Percentiles rank a stretch among this genome's conserved stretches.
Evolutionary conservation across 1,284 basidiomycete species (phyloP).

Genomic region (Heterobasidion occidentale): DNA sequence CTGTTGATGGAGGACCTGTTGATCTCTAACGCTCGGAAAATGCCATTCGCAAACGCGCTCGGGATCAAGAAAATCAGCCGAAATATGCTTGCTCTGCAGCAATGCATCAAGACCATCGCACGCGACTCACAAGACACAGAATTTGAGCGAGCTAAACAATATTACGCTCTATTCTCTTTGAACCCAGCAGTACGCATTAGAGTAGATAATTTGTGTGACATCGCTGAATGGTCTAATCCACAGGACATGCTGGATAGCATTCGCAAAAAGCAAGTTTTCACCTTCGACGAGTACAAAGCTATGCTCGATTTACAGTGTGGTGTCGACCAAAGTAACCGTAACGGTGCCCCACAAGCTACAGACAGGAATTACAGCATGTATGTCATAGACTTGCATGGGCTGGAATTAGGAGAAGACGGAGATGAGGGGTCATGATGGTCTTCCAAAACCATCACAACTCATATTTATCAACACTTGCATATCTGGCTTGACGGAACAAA

Average conservation of each 20-base stretch:
- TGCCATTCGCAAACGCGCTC: constrained; percentile 66
- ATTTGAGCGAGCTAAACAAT: constrained; percentile 71
- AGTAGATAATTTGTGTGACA: background rate
- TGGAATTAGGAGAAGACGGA: constrained; percentile 51
- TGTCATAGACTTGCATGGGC: constrained; percentile 73
- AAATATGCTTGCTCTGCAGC: constrained; percentile 89
- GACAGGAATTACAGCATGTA: constrained; percentile 74
- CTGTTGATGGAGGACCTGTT: constrained; percentile 81
- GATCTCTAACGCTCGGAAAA: constrained; percentile 65
- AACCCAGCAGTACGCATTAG: constrained; percentile 59
- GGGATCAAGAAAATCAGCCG: constrained; percentile 87
- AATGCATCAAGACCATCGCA: constrained; percentile 80
- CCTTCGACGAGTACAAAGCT: constrained; percentile 86
- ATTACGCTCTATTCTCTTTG: constrained; percentile 73
- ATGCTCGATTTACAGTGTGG: constrained; percentile 87
- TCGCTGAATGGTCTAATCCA: constrained; percentile 1
- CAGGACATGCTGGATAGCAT: constrained; percentile 73
- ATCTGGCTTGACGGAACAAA: background rate
- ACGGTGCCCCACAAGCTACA: constrained; percentile 39
- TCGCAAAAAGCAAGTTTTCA: constrained; percentile 56
- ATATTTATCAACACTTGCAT: background rate
- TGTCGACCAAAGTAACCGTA: constrained; percentile 51
- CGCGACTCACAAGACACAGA: constrained; percentile 54
- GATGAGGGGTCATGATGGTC: background rate
- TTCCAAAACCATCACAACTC: background rate